These are phyloP conservation scores for Taphrina deformans DNA, from an alignment of 1,139 yeast species.

Conservation along the genomic window DNA sequence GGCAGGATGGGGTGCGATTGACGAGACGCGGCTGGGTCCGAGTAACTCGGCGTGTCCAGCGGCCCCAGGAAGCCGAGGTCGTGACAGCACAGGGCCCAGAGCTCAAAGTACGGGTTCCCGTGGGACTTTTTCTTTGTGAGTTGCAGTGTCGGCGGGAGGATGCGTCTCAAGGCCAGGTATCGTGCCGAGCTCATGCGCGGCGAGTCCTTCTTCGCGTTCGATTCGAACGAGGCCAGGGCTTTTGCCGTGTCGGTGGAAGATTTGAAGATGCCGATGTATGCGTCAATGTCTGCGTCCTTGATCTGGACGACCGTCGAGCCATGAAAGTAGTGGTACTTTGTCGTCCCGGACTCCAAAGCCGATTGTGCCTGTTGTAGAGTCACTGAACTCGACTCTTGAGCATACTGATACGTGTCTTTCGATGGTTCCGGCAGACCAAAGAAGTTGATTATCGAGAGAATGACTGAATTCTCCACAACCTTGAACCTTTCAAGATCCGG, in stretches of 20 bases:
- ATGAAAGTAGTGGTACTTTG: constrained; percentile 12
- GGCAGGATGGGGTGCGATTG: constrained; percentile 25
- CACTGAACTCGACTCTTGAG: constrained; percentile 10
- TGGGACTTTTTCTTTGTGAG: constrained; percentile 4
- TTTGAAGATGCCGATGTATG: constrained; percentile 15
- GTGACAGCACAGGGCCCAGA: constrained; percentile 15
- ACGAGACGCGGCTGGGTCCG: neutral
- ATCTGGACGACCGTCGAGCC: neutral
- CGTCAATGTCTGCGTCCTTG: constrained; percentile 5
- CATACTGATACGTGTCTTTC: constrained; percentile 14
- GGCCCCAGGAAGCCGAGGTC: constrained; percentile 27
- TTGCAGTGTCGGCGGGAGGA: neutral
- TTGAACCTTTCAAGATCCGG: constrained; percentile 33
- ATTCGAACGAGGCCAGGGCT: constrained; percentile 2
- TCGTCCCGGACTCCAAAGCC: neutral
- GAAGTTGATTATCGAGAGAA: neutral
- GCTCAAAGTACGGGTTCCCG: constrained; percentile 18
- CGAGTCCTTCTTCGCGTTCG: constrained; percentile 23
- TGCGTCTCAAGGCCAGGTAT: neutral
- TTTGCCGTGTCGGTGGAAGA: constrained; percentile 12
- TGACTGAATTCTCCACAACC: constrained; percentile 3
- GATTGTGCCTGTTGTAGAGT: neutral
- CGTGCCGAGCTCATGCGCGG: constrained; percentile 2
- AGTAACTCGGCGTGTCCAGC: neutral
- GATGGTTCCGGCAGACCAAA: constrained; percentile 8